These are phyloP conservation scores for Paspalum notatum DNA, from an alignment of 176 grass and related monocot genomes.

Conservation along the genomic window DNA sequence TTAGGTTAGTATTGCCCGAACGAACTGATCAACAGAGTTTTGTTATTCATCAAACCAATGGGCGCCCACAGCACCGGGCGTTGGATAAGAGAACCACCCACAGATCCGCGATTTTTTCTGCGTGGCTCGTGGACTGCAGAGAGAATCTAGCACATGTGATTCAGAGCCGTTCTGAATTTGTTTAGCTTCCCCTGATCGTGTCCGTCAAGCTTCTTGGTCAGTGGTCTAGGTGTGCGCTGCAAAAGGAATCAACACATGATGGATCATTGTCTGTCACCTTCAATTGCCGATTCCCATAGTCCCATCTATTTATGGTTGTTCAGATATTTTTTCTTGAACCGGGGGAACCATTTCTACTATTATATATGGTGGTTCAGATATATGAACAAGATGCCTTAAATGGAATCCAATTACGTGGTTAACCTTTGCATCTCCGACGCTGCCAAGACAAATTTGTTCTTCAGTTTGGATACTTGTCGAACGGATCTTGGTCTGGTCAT, in stretches of 20 bases:
- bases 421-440: too few relatives aligned
- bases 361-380: background rate
- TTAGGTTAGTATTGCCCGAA: background rate
- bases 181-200: background rate
- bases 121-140: background rate
- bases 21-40: background rate
- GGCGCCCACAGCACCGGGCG: background rate
- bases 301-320: background rate
- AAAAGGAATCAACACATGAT: background rate
- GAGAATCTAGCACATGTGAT: conserved; percentile 13
- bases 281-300: background rate
- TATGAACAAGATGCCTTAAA: background rate
- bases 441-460: too few relatives aligned
- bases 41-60: background rate
- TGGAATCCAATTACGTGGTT: background rate
- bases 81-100: background rate
- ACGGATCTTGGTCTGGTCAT: too few relatives aligned
- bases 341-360: too few relatives aligned
- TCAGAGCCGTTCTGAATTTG: background rate
- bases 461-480: too few relatives aligned
- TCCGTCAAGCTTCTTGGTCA: background rate
- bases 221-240: background rate
- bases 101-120: background rate
- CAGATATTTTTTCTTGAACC: too few relatives aligned
- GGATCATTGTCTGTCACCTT: background rate